Evolutionary conservation across 2,329 filamentous ascomycete genomes (phyloP), one percentile per base, ranked within the genome.

Genomic region (Coniochaeta pulveracea): DNA sequence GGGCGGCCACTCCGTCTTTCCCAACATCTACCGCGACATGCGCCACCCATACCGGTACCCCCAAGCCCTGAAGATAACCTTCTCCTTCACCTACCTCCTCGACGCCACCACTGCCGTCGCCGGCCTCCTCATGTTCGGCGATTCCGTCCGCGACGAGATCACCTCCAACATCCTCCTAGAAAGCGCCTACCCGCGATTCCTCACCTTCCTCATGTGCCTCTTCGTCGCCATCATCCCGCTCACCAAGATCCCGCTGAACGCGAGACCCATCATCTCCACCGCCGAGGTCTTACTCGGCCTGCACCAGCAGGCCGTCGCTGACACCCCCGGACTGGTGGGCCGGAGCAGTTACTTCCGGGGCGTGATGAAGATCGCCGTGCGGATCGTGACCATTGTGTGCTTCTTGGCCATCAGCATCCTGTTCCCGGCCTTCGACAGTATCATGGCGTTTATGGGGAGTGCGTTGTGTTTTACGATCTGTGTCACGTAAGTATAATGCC

Each of bases 401-500:
- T 84, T 95, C 46, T 70, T 95, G 19, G 50, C 72, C 31, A 81
- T 95, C 38, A 76, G 88, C 6, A 64, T 76, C 30, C 39, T 66
- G 3, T 73, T 76, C 48, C 86, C 88, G 1, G 72, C 76, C 0
- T 94, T 94, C 49, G 86, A 94, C 52, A 78, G 79, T 34, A 88
- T 94, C 49, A 93, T 93, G 78, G 82, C 83, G 4, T 78, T 94
- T 40, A 77, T 96, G 60, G 89, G 91, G 10, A 85, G 82, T 24
- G 81, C 86, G 4, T 69, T 94, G 11, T 95, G 89, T 59, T 94
- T 94, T 47, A 85, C 84, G 12, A 93, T 96, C 43, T 96, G 89
- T 57, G 78, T 96, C 43, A 86, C 93, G 55, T 65, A 47, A 51
- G 63, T 57, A 11, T 19, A 19, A 35, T 10, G 21, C 24, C 19